phyloP scores from a whole-genome alignment of 225 moss, liverwort and hornwort species.

The Ulota crispa region DNA sequence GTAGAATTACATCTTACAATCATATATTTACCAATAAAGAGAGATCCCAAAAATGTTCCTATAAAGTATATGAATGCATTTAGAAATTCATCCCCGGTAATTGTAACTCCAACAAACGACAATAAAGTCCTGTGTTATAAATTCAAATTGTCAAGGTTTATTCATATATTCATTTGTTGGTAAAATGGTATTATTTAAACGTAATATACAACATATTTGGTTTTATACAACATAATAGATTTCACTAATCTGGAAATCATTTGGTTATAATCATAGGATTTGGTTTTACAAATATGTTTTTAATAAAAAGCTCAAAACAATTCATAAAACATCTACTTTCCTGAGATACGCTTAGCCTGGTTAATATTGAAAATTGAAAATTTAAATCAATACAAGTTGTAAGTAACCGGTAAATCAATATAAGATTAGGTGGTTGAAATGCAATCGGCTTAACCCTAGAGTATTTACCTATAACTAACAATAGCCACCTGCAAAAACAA shows the following conservation, averaged over 20 bases:
- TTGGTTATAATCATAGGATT: rapidly evolving
- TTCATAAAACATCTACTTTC: rapidly evolving
- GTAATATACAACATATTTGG: not conserved
- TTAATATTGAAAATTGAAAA: not conserved
- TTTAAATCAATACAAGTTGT: rapidly evolving
- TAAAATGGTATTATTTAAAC: rapidly evolving
- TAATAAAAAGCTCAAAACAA: too few relatives aligned
- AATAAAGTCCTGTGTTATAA: slow-evolving; percentile 78
- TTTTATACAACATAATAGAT: not conserved
- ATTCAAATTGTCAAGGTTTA: not conserved
- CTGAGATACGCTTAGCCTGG: not conserved
- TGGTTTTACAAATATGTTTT: not conserved
- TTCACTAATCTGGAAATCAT: not conserved
- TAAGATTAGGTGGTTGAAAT: not conserved
- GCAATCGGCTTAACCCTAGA: not conserved
- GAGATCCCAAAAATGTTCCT: slow-evolving; percentile 78
- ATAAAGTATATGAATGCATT: slow-evolving; percentile 66
- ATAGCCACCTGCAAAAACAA: slow-evolving; percentile 68
- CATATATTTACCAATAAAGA: slow-evolving; percentile 60
- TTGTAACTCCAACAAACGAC: slow-evolving; percentile 57
- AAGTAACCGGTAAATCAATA: not conserved
- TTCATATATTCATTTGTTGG: rapidly evolving
- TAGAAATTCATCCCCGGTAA: slow-evolving; percentile 51
- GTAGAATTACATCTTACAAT: rapidly evolving
- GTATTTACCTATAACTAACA: slow-evolving; percentile 72